Base-by-base conservation (phyloP, 257 asterid genomes). In the Linderniella brevidens region DNA sequence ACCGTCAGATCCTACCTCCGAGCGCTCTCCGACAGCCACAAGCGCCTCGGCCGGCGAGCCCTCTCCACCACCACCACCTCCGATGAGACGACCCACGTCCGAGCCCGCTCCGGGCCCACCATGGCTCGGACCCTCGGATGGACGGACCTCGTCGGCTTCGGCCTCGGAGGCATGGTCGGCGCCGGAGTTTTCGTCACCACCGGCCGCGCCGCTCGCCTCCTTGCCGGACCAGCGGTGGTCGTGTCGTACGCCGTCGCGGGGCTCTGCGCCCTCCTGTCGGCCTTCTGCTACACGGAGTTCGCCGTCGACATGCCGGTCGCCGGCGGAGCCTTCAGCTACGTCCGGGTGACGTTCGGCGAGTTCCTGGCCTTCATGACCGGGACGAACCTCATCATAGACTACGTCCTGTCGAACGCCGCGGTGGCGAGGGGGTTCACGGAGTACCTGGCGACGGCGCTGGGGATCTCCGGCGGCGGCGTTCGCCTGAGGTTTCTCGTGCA, bases 241-340 rank as follows among this genome's bases (percentile, higher is more conserved):
- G 59, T 88, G 0, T 84, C 97, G 25, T 88, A 80, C 72, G 92
- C 92, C 93, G 76, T 84, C 73, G 94, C 97, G 48, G 97, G 97
- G 4, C 54, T 88, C 19, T 84, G 95, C 62, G 97, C 97, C 3
- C 92, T 88, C 41, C 81, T 88, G 49, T 88, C 97, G 11, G 93
- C 97, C 11, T 80, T 88, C 67, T 88, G 97, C 63, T 88, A 88
- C 71, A 84, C 95, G 15, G 97, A 88, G 59, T 88, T 88, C 58
- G 93, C 97, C 60, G 97, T 88, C 13, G 92, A 84, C 59, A 74
- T 88, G 90, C 97, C 97, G 37, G 92, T 88, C 39, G 93, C 97
- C 46, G 97, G 97, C 55, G 97, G 97, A 46, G 94, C 97, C 49
- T 88, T 88, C 62, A 84, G 94, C 56, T 88, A 88, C 70, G 78